Percentiles rank a stretch among this genome's conserved stretches.
Conservation (phyloP, 2,329 filamentous ascomycete species). For the Phialophora macrospora region DNA sequence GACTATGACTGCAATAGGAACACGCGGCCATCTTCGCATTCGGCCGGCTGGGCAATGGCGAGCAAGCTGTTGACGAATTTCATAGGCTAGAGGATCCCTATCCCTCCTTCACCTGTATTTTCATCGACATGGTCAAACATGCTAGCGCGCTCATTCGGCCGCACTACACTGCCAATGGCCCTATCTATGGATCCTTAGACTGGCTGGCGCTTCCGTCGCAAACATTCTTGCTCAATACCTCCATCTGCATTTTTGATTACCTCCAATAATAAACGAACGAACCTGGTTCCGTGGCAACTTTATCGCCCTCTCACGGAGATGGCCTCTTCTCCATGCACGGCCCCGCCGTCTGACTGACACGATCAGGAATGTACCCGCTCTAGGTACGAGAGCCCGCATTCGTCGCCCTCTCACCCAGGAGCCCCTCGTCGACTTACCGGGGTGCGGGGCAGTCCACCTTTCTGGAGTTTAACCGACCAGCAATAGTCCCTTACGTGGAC, state of each 20-base stretch:
- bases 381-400: too few species aligned
- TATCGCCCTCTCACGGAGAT: not conserved
- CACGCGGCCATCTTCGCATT: not conserved
- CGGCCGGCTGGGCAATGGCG: not conserved
- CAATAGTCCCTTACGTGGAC: not conserved
- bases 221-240: not conserved
- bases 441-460: not conserved
- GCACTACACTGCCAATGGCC: too few species aligned
- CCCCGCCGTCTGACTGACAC: not conserved
- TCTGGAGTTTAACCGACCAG: not conserved
- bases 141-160: not conserved
- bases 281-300: not conserved
- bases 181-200: not conserved
- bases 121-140: not conserved
- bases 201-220: not conserved
- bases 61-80: not conserved
- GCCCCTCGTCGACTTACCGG: not conserved
- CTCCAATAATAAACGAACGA: not conserved
- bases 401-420: not conserved
- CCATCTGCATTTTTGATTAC: not conserved
- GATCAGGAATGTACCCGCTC: too few species aligned
- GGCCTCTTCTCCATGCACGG: not conserved
- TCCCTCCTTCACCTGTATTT: not conserved
- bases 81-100: not conserved
- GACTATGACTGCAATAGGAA: not conserved